Percentiles rank a stretch among this genome's conserved stretches.
phyloP scores from a whole-genome alignment of 306 rosid genomes.

The Pueraria montana region DNA sequence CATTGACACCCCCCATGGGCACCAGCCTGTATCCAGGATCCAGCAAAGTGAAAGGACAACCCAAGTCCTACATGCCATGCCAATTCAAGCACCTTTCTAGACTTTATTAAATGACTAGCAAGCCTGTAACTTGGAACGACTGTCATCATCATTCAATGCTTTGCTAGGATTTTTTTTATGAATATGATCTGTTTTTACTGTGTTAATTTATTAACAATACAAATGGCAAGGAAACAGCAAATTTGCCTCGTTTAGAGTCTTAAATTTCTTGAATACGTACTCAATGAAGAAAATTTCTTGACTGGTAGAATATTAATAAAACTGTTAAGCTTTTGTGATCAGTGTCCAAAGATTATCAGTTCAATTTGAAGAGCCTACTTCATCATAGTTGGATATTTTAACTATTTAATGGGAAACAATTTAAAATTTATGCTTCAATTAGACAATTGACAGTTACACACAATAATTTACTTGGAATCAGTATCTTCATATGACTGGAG shows the following conservation, averaged over 20 bases:
- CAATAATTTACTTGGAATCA: no score
- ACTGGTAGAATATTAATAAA: no score
- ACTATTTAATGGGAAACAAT: no score
- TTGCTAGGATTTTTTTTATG: background rate
- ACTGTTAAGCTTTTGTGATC: no score
- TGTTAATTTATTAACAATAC: background rate
- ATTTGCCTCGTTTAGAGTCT: background rate
- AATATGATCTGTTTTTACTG: background rate
- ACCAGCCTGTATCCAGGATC: slow-evolving; percentile 6
- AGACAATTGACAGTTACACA: no score
- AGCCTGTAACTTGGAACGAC: slow-evolving; percentile 9
- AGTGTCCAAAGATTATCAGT: no score
- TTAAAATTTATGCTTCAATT: no score
- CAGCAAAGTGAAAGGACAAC: slow-evolving; percentile 1
- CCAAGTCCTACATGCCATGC: slow-evolving; percentile 9
- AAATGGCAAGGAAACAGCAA: slow-evolving; percentile 1
- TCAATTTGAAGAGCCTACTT: no score
- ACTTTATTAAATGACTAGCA: no score
- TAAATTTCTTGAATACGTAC: background rate
- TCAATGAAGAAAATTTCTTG: background rate
- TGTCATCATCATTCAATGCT: slow-evolving; percentile 14
- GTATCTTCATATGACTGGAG: no score
- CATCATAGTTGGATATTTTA: no score
- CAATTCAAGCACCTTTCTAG: no score
- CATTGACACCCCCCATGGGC: slow-evolving; percentile 13